These are phyloP conservation scores for Pseudomicrostroma phylloplanum DNA, from an alignment of 1,284 basidiomycete species.

Conservation along the genomic window DNA sequence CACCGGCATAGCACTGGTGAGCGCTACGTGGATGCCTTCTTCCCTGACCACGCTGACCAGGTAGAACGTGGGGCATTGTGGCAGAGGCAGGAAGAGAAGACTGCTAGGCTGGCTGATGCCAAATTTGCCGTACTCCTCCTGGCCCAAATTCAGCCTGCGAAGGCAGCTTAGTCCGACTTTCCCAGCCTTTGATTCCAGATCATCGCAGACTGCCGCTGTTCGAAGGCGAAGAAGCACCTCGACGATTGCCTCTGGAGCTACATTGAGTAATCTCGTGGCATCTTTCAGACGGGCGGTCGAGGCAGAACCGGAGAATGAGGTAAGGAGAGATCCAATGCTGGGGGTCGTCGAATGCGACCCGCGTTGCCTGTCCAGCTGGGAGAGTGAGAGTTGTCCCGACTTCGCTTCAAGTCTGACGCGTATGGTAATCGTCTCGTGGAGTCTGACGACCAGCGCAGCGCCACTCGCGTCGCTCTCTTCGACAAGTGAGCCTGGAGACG, in stretches of 20 bases:
- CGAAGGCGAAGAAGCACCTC: slow-evolving; percentile 28
- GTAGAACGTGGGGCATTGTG: slow-evolving; percentile 30
- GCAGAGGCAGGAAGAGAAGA: slow-evolving; percentile 28
- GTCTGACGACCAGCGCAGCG: slow-evolving; percentile 6
- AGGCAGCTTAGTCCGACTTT: slow-evolving; percentile 58
- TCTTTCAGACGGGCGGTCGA: slow-evolving; percentile 15
- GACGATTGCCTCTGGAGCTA: slow-evolving; percentile 21
- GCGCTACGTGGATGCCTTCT: slow-evolving; percentile 21
- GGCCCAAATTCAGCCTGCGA: slow-evolving; percentile 62
- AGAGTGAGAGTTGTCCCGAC: slow-evolving; percentile 23
- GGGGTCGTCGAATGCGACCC: too few species aligned
- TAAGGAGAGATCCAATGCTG: not conserved
- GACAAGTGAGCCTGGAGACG: not conserved
- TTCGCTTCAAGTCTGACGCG: slow-evolving; percentile 23
- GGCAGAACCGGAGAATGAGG: not conserved
- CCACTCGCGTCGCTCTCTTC: not conserved
- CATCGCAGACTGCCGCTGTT: slow-evolving; percentile 30
- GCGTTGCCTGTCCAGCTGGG: not conserved
- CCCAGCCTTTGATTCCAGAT: slow-evolving; percentile 39
- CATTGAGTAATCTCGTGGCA: slow-evolving; percentile 29
- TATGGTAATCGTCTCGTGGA: slow-evolving; percentile 7
- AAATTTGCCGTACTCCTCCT: slow-evolving; percentile 29
- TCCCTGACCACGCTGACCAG: slow-evolving; percentile 25
- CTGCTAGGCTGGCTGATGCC: slow-evolving; percentile 17
- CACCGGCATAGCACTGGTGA: slow-evolving; percentile 27